Conservation (phyloP, 2,329 filamentous ascomycete species). For the Fusarium cyanostomum region DNA sequence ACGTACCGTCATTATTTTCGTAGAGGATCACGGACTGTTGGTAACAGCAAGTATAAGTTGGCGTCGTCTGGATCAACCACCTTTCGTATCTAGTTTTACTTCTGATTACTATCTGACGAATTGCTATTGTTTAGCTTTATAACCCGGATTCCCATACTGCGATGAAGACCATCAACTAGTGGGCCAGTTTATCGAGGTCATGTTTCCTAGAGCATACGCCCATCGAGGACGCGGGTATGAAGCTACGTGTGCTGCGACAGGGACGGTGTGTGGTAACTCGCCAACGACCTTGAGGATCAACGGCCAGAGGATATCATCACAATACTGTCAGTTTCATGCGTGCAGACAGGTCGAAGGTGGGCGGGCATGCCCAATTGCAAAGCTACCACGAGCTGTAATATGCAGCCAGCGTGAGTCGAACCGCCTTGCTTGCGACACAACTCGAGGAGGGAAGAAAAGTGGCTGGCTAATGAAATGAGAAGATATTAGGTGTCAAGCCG, state of each 20-base stretch:
- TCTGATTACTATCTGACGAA: too few species aligned
- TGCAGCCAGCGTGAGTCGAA: constrained; percentile 41
- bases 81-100: neutral
- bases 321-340: constrained; percentile 40
- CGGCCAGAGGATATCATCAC: constrained; percentile 26
- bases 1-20: constrained; percentile 2
- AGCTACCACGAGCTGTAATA: constrained; percentile 32
- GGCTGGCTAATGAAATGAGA: constrained; percentile 7
- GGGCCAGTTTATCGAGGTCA: neutral
- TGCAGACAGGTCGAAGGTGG: constrained; percentile 41
- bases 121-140: too few species aligned
- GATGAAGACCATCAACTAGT: neutral
- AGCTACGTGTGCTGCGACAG: constrained; percentile 34
- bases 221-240: neutral
- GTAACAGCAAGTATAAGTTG: neutral
- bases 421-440: neutral
- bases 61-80: neutral
- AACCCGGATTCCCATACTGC: too few species aligned
- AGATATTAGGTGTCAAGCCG: constrained; percentile 39
- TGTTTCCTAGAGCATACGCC: constrained; percentile 5
- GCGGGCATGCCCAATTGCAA: constrained; percentile 32
- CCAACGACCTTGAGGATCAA: constrained; percentile 22
- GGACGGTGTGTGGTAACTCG: constrained; percentile 35
- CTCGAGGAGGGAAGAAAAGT: neutral
- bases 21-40: constrained; percentile 7